Conservation (phyloP, 2,329 filamentous ascomycete species). For the Epichloe amarillans region DNA sequence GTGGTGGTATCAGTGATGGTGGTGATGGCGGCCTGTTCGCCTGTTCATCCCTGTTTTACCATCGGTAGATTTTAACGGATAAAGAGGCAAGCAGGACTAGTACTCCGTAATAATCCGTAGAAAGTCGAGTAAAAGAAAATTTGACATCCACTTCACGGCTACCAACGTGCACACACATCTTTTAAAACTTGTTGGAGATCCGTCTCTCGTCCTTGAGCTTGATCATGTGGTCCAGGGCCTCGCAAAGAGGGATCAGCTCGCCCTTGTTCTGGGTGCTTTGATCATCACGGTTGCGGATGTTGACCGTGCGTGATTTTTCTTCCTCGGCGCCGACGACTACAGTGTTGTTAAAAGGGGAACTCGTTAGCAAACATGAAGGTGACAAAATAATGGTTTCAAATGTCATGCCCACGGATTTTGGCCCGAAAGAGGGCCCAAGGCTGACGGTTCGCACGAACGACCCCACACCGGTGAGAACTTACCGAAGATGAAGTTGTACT, state of each 20-base stretch:
- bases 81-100: not conserved
- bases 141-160: not conserved
- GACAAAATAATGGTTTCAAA: not conserved
- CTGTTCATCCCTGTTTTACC: not conserved
- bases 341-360: not conserved
- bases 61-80: not conserved
- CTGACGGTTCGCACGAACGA: not conserved
- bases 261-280: conserved; percentile 47
- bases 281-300: conserved; percentile 51
- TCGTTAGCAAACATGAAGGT: not conserved
- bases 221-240: conserved; percentile 42
- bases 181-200: conserved; percentile 22
- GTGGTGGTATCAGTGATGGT: too few relatives aligned
- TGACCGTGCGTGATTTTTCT: conserved; percentile 45
- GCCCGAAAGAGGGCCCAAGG: not conserved
- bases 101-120: not conserved
- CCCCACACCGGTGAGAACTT: conserved; percentile 15
- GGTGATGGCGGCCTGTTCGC: too few relatives aligned
- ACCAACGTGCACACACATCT: not conserved
- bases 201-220: conserved; percentile 36
- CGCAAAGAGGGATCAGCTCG: conserved; percentile 41
- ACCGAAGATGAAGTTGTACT: conserved; percentile 78
- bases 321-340: conserved; percentile 49
- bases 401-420: not conserved
- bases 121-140: not conserved